Evolutionary conservation across 768 basidiomycete genomes (phyloP).

Genomic region (Suillus occidentalis): DNA sequence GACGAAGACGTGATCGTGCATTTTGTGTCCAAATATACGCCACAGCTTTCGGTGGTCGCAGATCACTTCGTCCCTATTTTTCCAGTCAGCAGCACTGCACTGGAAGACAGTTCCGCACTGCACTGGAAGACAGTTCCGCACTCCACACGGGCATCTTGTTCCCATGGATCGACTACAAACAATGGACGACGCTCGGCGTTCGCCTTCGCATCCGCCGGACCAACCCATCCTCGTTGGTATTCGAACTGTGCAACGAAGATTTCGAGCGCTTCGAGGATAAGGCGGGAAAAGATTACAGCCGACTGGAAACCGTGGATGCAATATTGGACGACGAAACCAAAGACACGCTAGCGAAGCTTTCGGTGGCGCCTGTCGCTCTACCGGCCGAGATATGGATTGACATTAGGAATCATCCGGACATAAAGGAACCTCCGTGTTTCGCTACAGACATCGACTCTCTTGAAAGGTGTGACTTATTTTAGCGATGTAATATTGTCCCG

Average conservation of each 20-base stretch:
- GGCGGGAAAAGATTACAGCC: slow-evolving; percentile 9
- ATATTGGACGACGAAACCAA: slow-evolving; percentile 8
- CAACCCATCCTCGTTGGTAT: slow-evolving; percentile 22
- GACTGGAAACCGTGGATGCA: neutral
- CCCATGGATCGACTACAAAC: slow-evolving; percentile 21
- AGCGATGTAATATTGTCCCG: slow-evolving; percentile 1
- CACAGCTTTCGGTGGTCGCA: slow-evolving; percentile 4
- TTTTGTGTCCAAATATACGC: slow-evolving; percentile 18
- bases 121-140: neutral
- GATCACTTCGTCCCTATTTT: slow-evolving; percentile 6
- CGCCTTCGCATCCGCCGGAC: slow-evolving; percentile 16
- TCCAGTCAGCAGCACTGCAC: neutral
- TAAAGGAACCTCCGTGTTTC: slow-evolving; percentile 17
- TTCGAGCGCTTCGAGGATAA: slow-evolving; percentile 21
- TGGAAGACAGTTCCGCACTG: slow-evolving; percentile 4
- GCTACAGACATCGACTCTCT: slow-evolving; percentile 23
- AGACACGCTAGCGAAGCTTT: slow-evolving; percentile 9
- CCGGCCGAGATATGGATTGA: slow-evolving; percentile 29
- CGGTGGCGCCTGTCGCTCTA: slow-evolving; percentile 15
- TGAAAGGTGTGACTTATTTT: slow-evolving; percentile 21
- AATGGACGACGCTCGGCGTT: slow-evolving; percentile 28
- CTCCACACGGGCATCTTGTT: slow-evolving; percentile 22
- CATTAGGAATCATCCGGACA: slow-evolving; percentile 17
- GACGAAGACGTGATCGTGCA: slow-evolving; percentile 21
- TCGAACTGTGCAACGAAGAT: slow-evolving; percentile 23